Evolutionary conservation across 352 stramenopile genomes (phyloP).

Genomic region (Globisporangium paddicum): DNA sequence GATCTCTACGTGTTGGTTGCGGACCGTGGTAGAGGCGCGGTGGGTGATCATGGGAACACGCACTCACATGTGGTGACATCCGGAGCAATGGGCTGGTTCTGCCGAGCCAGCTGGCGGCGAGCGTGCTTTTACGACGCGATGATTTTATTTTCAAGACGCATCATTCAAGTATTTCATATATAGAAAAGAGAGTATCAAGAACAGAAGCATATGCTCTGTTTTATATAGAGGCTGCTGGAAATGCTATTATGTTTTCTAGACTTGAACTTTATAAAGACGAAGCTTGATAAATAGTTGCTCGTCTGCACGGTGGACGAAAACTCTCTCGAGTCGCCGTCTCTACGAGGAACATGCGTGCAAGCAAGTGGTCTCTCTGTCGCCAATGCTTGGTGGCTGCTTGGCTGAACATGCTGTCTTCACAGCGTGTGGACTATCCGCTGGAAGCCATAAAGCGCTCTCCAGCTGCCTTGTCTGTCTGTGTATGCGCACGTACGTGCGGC

Average conservation of each 20-base stretch:
- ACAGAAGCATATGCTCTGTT: too few species aligned
- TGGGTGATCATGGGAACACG: background rate
- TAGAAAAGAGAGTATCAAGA: too few species aligned
- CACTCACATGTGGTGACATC: background rate
- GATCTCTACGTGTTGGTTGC: background rate
- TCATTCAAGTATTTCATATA: too few species aligned
- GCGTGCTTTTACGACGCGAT: background rate
- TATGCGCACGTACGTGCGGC: too few species aligned
- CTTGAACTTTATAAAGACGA: background rate
- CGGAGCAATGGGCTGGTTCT: background rate
- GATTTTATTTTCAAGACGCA: background rate
- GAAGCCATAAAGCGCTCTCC: too few species aligned
- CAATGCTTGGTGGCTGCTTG: background rate
- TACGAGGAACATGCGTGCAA: too few species aligned
- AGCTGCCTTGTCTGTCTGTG: too few species aligned
- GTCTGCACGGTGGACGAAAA: background rate
- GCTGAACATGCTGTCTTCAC: too few species aligned
- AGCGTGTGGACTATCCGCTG: too few species aligned
- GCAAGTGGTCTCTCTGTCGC: background rate
- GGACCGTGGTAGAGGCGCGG: background rate
- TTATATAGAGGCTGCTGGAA: too few species aligned
- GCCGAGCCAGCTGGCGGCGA: constrained; percentile 5
- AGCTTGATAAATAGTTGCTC: background rate
- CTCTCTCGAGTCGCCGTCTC: background rate
- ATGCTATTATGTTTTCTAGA: too few species aligned